Conservation (phyloP, 2,329 filamentous ascomycete genomes). For the Phaeosphaeriaceae sp. region DNA sequence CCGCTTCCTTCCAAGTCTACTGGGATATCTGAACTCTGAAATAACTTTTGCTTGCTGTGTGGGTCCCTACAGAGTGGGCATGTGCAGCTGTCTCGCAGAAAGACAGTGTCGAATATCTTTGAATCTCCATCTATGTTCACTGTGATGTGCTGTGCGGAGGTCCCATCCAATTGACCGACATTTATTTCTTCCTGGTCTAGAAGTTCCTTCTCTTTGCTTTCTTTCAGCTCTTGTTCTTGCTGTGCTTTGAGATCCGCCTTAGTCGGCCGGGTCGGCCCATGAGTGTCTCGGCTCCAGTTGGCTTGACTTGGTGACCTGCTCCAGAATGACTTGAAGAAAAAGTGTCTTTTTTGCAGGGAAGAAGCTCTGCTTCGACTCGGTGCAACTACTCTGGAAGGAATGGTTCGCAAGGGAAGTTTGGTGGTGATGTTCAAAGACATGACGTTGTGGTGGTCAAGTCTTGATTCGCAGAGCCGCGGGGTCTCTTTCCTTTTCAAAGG, state of each 20-base stretch:
- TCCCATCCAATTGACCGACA: slow-evolving; percentile 29
- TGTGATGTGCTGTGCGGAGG: slow-evolving; percentile 35
- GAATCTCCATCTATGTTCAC: slow-evolving; percentile 42
- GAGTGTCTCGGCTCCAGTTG: slow-evolving; percentile 27
- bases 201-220: slow-evolving; percentile 18
- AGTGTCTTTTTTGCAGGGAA: slow-evolving; percentile 6
- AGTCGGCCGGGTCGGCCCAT: slow-evolving; percentile 26
- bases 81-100: slow-evolving; percentile 64
- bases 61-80: slow-evolving; percentile 65
- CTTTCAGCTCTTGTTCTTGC: slow-evolving; percentile 15
- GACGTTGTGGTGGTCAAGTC: slow-evolving; percentile 14
- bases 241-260: slow-evolving; percentile 22
- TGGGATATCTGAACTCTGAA: slow-evolving; percentile 70
- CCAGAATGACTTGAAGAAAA: slow-evolving; percentile 29
- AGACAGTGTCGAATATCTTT: slow-evolving; percentile 42
- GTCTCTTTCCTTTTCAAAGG: slow-evolving; percentile 24
- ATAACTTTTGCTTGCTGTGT: slow-evolving; percentile 67
- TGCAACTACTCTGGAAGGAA: slow-evolving; percentile 1
- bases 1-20: slow-evolving; percentile 43
- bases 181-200: slow-evolving; percentile 8
- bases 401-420: slow-evolving; percentile 17
- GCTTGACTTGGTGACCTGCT: slow-evolving; percentile 21
- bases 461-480: slow-evolving; percentile 13
- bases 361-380: background rate
- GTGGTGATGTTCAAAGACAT: slow-evolving; percentile 39